Evolutionary conservation across 805 yeast species (phyloP), one percentile per base, ranked within the genome.

Genomic region (Candida caryicola): DNA sequence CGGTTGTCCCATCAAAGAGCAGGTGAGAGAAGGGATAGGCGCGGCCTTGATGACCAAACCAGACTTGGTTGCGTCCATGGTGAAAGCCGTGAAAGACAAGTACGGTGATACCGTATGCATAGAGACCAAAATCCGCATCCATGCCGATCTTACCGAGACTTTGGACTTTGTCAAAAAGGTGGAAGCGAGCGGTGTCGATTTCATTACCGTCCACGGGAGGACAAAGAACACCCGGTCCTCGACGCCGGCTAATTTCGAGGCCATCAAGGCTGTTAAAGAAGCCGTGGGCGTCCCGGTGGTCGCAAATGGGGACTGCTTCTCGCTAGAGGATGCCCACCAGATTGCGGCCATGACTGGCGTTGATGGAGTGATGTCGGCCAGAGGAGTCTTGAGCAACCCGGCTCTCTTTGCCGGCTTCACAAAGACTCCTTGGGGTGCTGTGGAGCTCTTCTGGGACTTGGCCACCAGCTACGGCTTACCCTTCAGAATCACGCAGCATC

Each of bases 1-100:
- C 62, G 99, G 99, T 0, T 93, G 99, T 64, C 99, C 99, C 1
- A 89, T 93, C 36, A 84, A 82, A 45, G 98, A 91, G 47, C 98
- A 93, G 59, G 85, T 87, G 10, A 72, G 95, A 31, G 96, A 89
- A 58, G 99, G 98, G 17, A 90, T 93, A 12, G 99, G 99, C 4
- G 96, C 97, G 2, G 97, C 97, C 0, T 70, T 93, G 40, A 90
- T 93, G 86, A 71, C 81, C 18, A 81, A 85, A 45, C 85, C 90
- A 2, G 89, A 86, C 26, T 65, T 81, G 34, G 93, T 93, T 4
- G 77, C 90, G 1, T 71, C 74, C 2, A 85, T 93, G 96, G 95
- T 93, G 5, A 64, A 70, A 31, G 87, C 89, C 1, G 95, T 88
- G 18, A 90, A 90, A 55, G 69, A 71, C 1, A 81, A 74, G 52